Percentiles rank a stretch among this genome's conserved stretches.
These are phyloP conservation scores for Curvularia eragrostidis DNA, from an alignment of 2,329 filamentous ascomycete genomes.

Conservation along the genomic window DNA sequence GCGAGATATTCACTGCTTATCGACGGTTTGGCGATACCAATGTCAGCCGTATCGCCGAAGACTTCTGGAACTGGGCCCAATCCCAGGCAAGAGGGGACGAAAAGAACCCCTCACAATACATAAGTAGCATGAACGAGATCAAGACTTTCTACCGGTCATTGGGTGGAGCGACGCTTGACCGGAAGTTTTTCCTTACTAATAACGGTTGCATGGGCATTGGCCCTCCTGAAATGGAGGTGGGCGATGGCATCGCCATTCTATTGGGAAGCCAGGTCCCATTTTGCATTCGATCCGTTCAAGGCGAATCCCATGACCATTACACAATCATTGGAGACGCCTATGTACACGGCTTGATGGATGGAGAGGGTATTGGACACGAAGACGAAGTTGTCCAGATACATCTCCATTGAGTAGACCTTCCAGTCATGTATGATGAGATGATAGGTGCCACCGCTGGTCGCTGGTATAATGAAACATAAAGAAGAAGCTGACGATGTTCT, in stretches of 20 bases:
- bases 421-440: not conserved
- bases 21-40: slow-evolving; percentile 1
- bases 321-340: slow-evolving; percentile 23
- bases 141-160: slow-evolving; percentile 5
- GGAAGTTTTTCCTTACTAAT: slow-evolving; percentile 24
- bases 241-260: slow-evolving; percentile 26
- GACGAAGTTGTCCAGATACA: not conserved
- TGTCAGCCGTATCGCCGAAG: not conserved
- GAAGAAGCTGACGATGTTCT: not conserved
- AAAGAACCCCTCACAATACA: not conserved
- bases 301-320: not conserved
- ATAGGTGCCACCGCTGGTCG: not conserved
- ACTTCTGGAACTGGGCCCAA: not conserved
- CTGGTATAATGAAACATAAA: not conserved
- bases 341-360: slow-evolving; percentile 29
- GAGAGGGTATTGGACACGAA: slow-evolving; percentile 13
- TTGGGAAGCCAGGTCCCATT: slow-evolving; percentile 28
- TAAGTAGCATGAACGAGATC: not conserved
- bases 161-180: slow-evolving; percentile 9
- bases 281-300: slow-evolving; percentile 3
- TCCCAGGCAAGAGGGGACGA: not conserved
- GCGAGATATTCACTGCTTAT: not conserved
- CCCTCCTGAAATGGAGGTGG: slow-evolving; percentile 12
- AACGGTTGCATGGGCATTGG: slow-evolving; percentile 27
- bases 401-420: not conserved